Evolutionary conservation across 768 basidiomycete species (phyloP).

Genomic region (Tylopilus vinaceipallidus): DNA sequence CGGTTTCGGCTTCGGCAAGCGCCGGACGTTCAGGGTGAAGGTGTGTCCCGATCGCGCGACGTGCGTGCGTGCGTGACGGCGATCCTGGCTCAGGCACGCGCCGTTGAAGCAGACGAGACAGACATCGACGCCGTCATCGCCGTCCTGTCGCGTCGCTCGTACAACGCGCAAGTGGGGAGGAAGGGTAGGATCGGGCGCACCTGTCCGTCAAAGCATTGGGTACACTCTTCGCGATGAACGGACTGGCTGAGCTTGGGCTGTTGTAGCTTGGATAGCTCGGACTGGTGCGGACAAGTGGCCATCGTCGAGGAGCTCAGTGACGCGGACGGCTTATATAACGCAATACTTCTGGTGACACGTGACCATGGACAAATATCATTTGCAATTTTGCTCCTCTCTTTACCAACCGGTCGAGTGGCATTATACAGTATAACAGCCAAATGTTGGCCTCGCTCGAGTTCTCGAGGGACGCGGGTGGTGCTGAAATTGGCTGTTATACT

Average conservation of each 20-base stretch:
- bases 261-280: constrained; percentile 45
- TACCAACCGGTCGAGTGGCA: too few species aligned
- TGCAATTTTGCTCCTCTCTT: too few species aligned
- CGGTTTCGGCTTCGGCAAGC: constrained; percentile 58
- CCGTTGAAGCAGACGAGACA: constrained; percentile 96
- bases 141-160: constrained; percentile 48
- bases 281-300: constrained; percentile 51
- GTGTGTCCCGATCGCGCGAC: constrained; percentile 67
- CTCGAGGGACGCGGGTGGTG: too few species aligned
- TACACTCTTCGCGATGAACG: constrained; percentile 92
- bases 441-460: too few species aligned
- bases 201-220: constrained; percentile 96
- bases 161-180: not conserved
- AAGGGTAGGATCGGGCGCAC: constrained; percentile 36
- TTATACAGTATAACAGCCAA: too few species aligned
- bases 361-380: too few species aligned
- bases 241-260: constrained; percentile 65
- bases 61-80: constrained; percentile 78
- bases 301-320: constrained; percentile 24
- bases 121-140: constrained; percentile 75
- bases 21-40: constrained; percentile 78
- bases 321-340: too few species aligned
- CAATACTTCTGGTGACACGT: too few species aligned
- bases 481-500: too few species aligned
- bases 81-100: constrained; percentile 61